Conservation (phyloP, 352 stramenopile genomes). For the Aphanomyces stellatus region DNA sequence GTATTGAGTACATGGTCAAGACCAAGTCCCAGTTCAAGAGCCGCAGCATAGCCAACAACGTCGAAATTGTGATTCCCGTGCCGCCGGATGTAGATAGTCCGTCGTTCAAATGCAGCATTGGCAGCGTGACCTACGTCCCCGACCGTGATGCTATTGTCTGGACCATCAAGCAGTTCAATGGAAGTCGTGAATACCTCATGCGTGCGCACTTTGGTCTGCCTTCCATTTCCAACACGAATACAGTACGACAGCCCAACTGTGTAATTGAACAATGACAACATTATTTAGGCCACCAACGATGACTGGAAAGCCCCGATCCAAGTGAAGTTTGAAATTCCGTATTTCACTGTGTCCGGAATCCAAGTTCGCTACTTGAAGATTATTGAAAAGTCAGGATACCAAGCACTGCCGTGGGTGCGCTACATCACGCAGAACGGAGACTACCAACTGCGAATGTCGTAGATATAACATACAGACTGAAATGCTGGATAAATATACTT, state of each 20-base stretch:
- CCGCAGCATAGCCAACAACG: slow-evolving; percentile 97
- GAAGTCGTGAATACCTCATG: slow-evolving; percentile 98
- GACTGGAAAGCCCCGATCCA: slow-evolving; percentile 88
- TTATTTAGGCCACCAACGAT: slow-evolving; percentile 30
- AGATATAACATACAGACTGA: too few species aligned
- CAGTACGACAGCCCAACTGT: background rate
- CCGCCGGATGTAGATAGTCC: slow-evolving; percentile 97
- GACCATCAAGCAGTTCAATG: slow-evolving; percentile 99
- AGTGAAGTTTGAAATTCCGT: slow-evolving; percentile 97
- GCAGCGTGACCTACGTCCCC: slow-evolving; percentile 97
- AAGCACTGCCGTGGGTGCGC: slow-evolving; percentile 98
- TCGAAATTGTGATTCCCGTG: slow-evolving; percentile 99
- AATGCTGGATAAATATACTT: too few species aligned
- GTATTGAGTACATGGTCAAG: slow-evolving; percentile 99
- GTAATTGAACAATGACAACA: background rate
- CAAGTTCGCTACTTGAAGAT: slow-evolving; percentile 99
- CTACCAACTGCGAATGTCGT: slow-evolving; percentile 99
- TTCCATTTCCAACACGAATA: slow-evolving; percentile 87
- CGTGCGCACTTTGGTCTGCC: slow-evolving; percentile 98
- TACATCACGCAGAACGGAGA: slow-evolving; percentile 99
- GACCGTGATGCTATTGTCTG: slow-evolving; percentile 98
- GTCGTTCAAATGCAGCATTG: slow-evolving; percentile 97
- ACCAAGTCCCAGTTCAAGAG: slow-evolving; percentile 99
- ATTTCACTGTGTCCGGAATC: slow-evolving; percentile 95
- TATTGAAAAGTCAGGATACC: slow-evolving; percentile 99